phyloP scores from a whole-genome alignment of 108 stramenopile genomes.

The Nitzschia sp. region DNA sequence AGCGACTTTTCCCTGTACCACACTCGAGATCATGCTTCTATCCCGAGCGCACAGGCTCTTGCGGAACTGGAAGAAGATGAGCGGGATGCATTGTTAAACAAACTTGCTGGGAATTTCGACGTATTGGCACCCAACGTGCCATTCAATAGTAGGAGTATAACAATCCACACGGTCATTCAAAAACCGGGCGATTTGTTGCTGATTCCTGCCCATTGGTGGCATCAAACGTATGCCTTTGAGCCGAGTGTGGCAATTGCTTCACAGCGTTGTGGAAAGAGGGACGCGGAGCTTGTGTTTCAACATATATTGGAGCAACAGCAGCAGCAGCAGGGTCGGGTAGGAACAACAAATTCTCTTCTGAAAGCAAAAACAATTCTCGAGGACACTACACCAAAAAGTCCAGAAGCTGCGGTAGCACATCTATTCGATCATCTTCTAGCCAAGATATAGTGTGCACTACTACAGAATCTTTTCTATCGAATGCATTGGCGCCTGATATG shows the following conservation, averaged over 20 bases:
- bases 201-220: conserved; percentile 67
- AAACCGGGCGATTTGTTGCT: conserved; percentile 59
- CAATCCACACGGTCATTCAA: conserved; percentile 39
- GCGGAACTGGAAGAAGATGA: conserved; percentile 26
- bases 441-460: no score
- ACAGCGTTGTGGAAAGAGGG: conserved; percentile 50
- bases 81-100: neutral
- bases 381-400: no score
- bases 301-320: conserved; percentile 40
- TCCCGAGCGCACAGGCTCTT: conserved; percentile 32
- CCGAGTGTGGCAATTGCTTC: conserved; percentile 61
- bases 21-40: conserved; percentile 2
- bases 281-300: conserved; percentile 39
- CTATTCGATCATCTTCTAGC: no score
- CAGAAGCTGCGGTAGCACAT: no score
- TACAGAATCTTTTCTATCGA: no score
- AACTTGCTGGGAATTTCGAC: conserved; percentile 20
- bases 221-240: conserved; percentile 61
- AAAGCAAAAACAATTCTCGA: no score
- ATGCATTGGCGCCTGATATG: no score
- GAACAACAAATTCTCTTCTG: no score
- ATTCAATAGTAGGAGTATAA: neutral
- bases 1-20: conserved; percentile 51
- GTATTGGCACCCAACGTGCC: neutral
- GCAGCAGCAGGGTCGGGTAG: no score